These are phyloP conservation scores for Austroboletus novae-zelandiae DNA, from an alignment of 1,284 basidiomycete species.

Conservation along the genomic window DNA sequence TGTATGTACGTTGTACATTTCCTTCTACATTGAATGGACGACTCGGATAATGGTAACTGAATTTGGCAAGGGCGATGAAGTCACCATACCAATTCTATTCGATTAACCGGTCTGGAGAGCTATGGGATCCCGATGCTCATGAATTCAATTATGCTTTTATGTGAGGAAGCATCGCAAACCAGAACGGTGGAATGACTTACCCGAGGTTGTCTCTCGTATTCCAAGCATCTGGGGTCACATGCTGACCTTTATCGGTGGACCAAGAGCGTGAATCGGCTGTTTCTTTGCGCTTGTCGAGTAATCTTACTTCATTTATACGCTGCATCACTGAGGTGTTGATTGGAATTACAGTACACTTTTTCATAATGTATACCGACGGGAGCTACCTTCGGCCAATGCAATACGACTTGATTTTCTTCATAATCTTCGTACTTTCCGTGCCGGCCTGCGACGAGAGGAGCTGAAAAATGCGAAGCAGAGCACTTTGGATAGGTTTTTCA, in stretches of 20 bases:
- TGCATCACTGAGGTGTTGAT: too few species aligned
- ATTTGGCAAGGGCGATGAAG: constrained; percentile 36
- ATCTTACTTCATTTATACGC: too few species aligned
- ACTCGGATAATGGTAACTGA: too few species aligned
- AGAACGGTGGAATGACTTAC: constrained; percentile 55
- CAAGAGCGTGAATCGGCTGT: not conserved
- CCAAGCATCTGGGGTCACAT: constrained; percentile 66
- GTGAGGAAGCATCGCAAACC: constrained; percentile 35
- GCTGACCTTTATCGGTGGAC: constrained; percentile 51
- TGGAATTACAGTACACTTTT: too few species aligned
- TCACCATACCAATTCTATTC: constrained; percentile 40
- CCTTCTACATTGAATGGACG: not conserved
- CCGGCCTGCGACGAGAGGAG: too few species aligned
- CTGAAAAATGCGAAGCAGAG: too few species aligned
- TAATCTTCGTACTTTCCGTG: too few species aligned
- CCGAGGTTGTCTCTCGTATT: constrained; percentile 43
- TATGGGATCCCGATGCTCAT: constrained; percentile 50
- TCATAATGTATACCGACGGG: too few species aligned
- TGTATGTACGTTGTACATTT: constrained; percentile 6
- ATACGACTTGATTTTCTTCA: too few species aligned
- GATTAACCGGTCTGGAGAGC: constrained; percentile 38
- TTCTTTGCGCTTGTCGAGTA: not conserved
- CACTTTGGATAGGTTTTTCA: too few species aligned
- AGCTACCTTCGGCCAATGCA: too few species aligned
- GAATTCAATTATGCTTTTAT: constrained; percentile 29